Conservation (phyloP, 2,329 filamentous ascomycete species). For the Cordyceps militaris region DNA sequence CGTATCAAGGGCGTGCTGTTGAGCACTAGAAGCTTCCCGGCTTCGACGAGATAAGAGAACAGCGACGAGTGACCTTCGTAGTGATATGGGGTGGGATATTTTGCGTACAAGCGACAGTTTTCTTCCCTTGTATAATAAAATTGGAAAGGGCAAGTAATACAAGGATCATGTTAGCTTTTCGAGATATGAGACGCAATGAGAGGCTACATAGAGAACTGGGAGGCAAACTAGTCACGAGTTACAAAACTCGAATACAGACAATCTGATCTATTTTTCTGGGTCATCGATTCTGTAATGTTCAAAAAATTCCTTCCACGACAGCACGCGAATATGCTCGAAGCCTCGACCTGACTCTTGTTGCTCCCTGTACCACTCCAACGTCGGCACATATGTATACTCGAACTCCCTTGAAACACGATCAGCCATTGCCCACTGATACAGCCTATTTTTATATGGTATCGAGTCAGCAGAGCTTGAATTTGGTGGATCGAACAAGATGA, state of each 20-base stretch:
- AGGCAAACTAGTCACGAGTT: neutral
- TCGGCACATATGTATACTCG: constrained; percentile 38
- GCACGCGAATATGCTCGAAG: constrained; percentile 42
- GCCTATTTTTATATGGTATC: constrained; percentile 29
- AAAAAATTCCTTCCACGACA: constrained; percentile 36
- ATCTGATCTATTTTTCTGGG: constrained; percentile 14
- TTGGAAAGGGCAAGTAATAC: neutral
- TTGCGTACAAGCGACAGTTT: neutral
- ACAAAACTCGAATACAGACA: neutral
- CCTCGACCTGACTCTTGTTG: constrained; percentile 40
- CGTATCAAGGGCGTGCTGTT: constrained; percentile 73
- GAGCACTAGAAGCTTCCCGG: constrained; percentile 67
- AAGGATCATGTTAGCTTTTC: neutral
- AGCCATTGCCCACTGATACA: constrained; percentile 33
- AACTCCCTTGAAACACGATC: constrained; percentile 7
- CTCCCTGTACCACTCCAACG: constrained; percentile 44
- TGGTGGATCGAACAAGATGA: constrained; percentile 43
- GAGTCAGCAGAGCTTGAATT: constrained; percentile 2
- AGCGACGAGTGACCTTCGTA: neutral
- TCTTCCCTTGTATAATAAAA: neutral
- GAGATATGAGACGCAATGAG: too few relatives aligned
- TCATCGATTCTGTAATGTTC: constrained; percentile 21
- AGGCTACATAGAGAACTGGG: neutral
- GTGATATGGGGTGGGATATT: neutral
- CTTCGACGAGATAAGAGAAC: constrained; percentile 25